Percentiles rank a stretch among this genome's conserved stretches.
Evolutionary conservation across 176 grass and related monocot genomes (phyloP).

Genomic region (Phoenix roebelenii): DNA sequence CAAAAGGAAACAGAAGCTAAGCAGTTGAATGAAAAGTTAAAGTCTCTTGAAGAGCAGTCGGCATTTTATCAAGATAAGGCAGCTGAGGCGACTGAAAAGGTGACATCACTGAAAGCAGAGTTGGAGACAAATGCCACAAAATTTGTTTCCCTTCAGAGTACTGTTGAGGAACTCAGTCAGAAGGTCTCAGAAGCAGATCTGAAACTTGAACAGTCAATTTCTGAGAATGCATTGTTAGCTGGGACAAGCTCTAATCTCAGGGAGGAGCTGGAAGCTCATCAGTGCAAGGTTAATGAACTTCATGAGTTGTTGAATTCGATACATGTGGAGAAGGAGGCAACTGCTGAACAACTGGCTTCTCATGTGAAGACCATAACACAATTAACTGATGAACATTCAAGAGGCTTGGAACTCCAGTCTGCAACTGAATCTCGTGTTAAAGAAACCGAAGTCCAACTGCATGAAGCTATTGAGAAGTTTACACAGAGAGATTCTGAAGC

Average conservation of each 20-base stretch:
- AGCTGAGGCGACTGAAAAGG: constrained; percentile 40
- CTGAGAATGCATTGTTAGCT: constrained; percentile 35
- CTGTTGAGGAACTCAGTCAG: constrained; percentile 45
- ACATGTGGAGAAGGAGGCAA: constrained; percentile 21
- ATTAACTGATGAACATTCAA: constrained; percentile 11
- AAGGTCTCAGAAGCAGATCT: constrained; percentile 42
- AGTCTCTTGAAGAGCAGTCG: constrained; percentile 37
- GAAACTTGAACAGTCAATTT: constrained; percentile 37
- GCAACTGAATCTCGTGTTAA: constrained; percentile 7
- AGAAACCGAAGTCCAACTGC: constrained; percentile 15
- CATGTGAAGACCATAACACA: constrained; percentile 6
- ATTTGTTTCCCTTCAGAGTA: constrained; percentile 47
- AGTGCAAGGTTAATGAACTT: constrained; percentile 40
- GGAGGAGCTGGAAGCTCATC: constrained; percentile 56
- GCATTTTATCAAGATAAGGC: constrained; percentile 45
- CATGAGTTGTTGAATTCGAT: constrained; percentile 46
- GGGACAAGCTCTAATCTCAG: constrained; percentile 38
- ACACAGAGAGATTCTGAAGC: constrained; percentile 8
- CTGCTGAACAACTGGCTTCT: constrained; percentile 13
- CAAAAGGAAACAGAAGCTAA: constrained; percentile 46
- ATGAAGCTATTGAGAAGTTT: constrained; percentile 14
- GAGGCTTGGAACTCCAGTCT: constrained; percentile 13
- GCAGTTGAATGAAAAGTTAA: constrained; percentile 47
- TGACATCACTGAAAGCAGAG: constrained; percentile 61
- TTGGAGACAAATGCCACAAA: constrained; percentile 62